Base-by-base conservation (phyloP, 1,139 yeast species). In the Barnettozyma hawaiiensis region DNA sequence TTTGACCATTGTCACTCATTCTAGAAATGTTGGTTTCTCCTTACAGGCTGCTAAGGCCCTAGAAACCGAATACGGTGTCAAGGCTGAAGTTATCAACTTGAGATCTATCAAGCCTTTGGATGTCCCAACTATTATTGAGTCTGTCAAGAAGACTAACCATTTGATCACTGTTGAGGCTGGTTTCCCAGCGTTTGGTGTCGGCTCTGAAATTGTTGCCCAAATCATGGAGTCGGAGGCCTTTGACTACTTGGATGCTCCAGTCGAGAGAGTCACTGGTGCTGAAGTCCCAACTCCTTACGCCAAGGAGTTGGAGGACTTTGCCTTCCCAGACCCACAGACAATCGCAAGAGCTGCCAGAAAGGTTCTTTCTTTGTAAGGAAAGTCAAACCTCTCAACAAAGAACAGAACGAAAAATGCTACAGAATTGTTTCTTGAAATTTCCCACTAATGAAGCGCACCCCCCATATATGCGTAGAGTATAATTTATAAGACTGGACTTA, bases 281-380 rank as follows among this genome's bases (percentile, higher is more conserved):
- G 99, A 94, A 72, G 97, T 90, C 31, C 98, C 99, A 65, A 94
- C 98, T 57, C 99, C 99, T 53, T 94, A 94, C 66, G 96, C 97
- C 57, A 78, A 81, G 69, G 94, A 85, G 71, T 79, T 94, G 65
- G 99, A 94, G 77, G 95, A 85, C 71, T 86, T 92, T 65, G 97
- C 98, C 46, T 92, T 94, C 96, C 98, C 98, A 66, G 96, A 90
- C 66, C 77, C 85, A 47, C 95, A 87, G 62, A 79, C 89, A 54
- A 85, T 94, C 59, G 76, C 85, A 64, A 84, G 92, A 75, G 97
- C 96, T 56, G 80, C 82, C 56, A 90, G 84, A 76, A 84, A 85
- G 70, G 96, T 85, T 45, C 76, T 90, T 66, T 85, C 94, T 55
- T 58, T 83, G 75, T 76, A 75, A 50, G 26, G 9, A 16, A n/a